These are phyloP conservation scores for Cytidiella melzeri DNA, from an alignment of 768 basidiomycete species.

Conservation along the genomic window DNA sequence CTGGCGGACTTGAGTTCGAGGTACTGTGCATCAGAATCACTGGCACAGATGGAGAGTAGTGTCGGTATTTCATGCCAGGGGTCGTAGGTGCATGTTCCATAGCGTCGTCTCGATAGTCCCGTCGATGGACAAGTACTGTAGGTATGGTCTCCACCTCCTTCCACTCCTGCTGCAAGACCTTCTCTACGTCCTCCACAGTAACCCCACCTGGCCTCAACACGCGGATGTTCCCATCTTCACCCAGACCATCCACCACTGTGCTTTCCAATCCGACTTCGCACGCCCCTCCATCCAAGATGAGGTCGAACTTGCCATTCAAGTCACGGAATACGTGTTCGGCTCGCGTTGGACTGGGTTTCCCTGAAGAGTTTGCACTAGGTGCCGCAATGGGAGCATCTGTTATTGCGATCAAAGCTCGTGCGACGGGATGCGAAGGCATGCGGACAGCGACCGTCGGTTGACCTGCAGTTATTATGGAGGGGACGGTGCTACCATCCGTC, in stretches of 20 bases:
- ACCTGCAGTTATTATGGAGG: constrained; percentile 70
- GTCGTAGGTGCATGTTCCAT: constrained; percentile 83
- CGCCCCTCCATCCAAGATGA: constrained; percentile 89
- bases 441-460: constrained; percentile 83
- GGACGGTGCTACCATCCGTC: constrained; percentile 51
- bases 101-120: constrained; percentile 67
- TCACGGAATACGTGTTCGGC: constrained; percentile 82
- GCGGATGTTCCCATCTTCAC: constrained; percentile 67
- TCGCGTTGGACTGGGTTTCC: constrained; percentile 89
- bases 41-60: constrained; percentile 90
- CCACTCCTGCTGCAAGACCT: constrained; percentile 41
- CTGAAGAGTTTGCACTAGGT: constrained; percentile 92
- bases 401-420: constrained; percentile 78
- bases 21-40: constrained; percentile 65
- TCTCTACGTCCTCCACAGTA: constrained; percentile 81
- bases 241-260: constrained; percentile 88
- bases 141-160: constrained; percentile 33
- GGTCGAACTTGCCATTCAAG: constrained; percentile 60
- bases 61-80: constrained; percentile 98
- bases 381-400: constrained; percentile 79
- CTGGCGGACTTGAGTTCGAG: constrained; percentile 37
- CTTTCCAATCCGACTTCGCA: constrained; percentile 92
- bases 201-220: constrained; percentile 89
- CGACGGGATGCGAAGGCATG: constrained; percentile 93
- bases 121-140: constrained; percentile 67